phyloP scores from a whole-genome alignment of 768 basidiomycete species.

The Amanita pallidorosea region DNA sequence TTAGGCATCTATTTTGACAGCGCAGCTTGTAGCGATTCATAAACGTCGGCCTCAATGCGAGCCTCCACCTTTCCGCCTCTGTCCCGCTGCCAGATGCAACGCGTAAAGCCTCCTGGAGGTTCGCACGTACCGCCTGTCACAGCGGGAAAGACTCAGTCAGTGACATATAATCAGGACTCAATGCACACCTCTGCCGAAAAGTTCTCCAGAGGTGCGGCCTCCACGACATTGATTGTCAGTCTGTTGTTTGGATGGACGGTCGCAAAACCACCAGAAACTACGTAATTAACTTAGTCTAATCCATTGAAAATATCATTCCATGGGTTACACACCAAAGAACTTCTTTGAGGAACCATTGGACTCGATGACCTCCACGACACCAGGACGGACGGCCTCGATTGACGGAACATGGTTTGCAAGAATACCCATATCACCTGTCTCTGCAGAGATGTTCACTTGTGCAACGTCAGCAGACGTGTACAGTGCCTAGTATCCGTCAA shows the following conservation, averaged over 20 bases:
- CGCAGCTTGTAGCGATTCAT: constrained; percentile 89
- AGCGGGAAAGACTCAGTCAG: constrained; percentile 2
- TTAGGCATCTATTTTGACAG: constrained; percentile 32
- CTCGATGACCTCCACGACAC: constrained; percentile 92
- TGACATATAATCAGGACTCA: not conserved
- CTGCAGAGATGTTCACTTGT: constrained; percentile 92
- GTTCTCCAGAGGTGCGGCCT: constrained; percentile 85
- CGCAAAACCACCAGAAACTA: constrained; percentile 95
- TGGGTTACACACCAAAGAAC: constrained; percentile 77
- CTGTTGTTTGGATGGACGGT: constrained; percentile 97
- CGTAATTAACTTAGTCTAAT: not conserved
- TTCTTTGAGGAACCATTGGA: constrained; percentile 71
- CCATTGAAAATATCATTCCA: not conserved
- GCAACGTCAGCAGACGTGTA: constrained; percentile 86
- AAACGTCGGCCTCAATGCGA: constrained; percentile 90
- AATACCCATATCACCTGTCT: constrained; percentile 97
- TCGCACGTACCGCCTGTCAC: constrained; percentile 74
- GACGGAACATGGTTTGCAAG: constrained; percentile 97
- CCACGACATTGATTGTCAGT: constrained; percentile 93
- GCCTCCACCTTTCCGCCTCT: constrained; percentile 93
- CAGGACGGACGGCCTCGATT: constrained; percentile 92
- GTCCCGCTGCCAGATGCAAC: constrained; percentile 76
- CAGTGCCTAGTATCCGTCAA: constrained; percentile 50
- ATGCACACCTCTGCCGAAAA: constrained; percentile 76
- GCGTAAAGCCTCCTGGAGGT: constrained; percentile 80